Base-by-base conservation (phyloP, 371 early-diverging fungal genomes). In the Coemansia sp. region DNA sequence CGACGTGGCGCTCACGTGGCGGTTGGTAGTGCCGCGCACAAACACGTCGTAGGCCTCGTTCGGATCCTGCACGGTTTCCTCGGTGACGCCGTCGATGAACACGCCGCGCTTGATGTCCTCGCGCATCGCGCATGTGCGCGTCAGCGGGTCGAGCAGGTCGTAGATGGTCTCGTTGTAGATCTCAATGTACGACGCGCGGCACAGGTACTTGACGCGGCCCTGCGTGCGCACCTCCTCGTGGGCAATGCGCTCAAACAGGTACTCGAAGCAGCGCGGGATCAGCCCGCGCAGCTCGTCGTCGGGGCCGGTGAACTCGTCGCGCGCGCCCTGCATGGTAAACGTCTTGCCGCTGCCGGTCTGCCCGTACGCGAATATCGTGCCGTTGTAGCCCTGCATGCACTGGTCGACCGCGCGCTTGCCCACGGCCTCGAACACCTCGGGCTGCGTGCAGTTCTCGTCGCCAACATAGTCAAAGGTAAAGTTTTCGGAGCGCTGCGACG, bases 281-380 rank as follows among this genome's bases (percentile, higher is more conserved):
- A 86, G 69, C 0, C 86, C 86, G 7, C 83, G 80, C 14, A 78
- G 71, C 58, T 75, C 60, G 47, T 79, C 77, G 51, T 80, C 72
- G 59, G 62, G 60, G 34, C 71, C 50, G 38, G 72, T 66, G 63
- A 77, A 64, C 58, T 62, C 66, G 43, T 79, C 70, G 47, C 67
- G 78, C 18, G 84, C 82, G 18, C 90, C 90, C 58, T 88, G 82
- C 88, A 91, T 91, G 2, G 91, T 91, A 64, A 88, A 89, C 3
- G 95, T 95, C 75, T 95, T 95, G 5, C 96, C 96, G 62, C 86
- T 85, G n/a, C 92, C 93, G 12, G 95, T 94, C 58, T 93, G 93
- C 0, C 90, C 90, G 60, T 93, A 93, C 0, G 92, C 91, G 69
- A 93, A 90, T n/a, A 93, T 85, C 5, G 91, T 92, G 29, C 90